Conservation (phyloP, 306 rosid genomes). For the Malus asiatica region DNA sequence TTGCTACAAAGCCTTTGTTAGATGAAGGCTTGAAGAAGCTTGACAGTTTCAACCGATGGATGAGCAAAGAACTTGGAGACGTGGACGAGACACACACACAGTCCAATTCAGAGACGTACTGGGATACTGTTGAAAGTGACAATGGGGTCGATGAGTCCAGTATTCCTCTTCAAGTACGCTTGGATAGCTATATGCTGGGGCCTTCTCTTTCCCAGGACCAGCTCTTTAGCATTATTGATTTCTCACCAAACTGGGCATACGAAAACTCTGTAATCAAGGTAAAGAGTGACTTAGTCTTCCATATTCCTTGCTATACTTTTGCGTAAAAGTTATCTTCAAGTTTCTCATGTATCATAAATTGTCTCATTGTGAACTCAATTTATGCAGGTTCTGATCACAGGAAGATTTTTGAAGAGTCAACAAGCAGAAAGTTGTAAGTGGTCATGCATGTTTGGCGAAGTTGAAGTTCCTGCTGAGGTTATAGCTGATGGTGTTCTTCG, state of each 20-base stretch:
- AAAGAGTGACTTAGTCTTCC: slow-evolving; percentile 14
- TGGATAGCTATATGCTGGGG: slow-evolving; percentile 48
- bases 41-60: slow-evolving; percentile 85
- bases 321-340: neutral
- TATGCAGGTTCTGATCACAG: slow-evolving; percentile 64
- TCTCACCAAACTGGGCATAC: slow-evolving; percentile 74
- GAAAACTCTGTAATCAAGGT: slow-evolving; percentile 69
- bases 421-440: slow-evolving; percentile 50
- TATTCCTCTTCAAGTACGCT: slow-evolving; percentile 42
- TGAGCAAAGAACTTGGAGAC: slow-evolving; percentile 75
- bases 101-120: slow-evolving; percentile 45
- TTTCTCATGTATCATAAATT: neutral
- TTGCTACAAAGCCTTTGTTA: slow-evolving; percentile 31
- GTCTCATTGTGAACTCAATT: slow-evolving; percentile 4
- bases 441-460: slow-evolving; percentile 92
- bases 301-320: slow-evolving; percentile 1
- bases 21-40: slow-evolving; percentile 65
- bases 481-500: slow-evolving; percentile 59
- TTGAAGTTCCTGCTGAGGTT: slow-evolving; percentile 75
- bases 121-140: slow-evolving; percentile 64
- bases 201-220: slow-evolving; percentile 73
- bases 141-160: slow-evolving; percentile 41
- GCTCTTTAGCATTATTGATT: slow-evolving; percentile 76
- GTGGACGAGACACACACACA: slow-evolving; percentile 53
- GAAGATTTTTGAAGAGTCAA: slow-evolving; percentile 52